These are phyloP conservation scores for Termitomyces titanicus DNA, from an alignment of 768 basidiomycete species.

Conservation along the genomic window DNA sequence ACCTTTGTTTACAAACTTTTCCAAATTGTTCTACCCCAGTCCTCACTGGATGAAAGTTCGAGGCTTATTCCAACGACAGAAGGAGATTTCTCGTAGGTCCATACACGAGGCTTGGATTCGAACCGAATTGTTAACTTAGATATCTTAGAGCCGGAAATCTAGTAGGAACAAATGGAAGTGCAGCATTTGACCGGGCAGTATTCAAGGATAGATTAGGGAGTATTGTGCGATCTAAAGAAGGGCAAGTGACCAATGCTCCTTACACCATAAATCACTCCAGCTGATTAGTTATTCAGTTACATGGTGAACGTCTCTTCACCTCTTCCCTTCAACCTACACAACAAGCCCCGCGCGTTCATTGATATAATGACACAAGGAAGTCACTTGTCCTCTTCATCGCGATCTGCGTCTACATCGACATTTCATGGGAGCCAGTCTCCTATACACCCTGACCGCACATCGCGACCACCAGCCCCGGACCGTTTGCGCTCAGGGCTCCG, in stretches of 20 bases:
- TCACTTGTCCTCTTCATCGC: conserved; percentile 22
- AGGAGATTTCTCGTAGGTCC: conserved; percentile 7
- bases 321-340: conserved; percentile 56
- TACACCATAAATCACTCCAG: neutral
- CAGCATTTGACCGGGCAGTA: conserved; percentile 39
- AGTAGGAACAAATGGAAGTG: neutral
- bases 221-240: conserved; percentile 58
- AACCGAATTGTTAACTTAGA: neutral
- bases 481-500: conserved; percentile 11
- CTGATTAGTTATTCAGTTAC: conserved; percentile 21
- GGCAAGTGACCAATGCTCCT: conserved; percentile 29
- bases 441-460: conserved; percentile 4
- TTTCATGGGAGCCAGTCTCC: conserved; percentile 14
- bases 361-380: conserved; percentile 13
- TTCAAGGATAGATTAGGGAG: conserved; percentile 46
- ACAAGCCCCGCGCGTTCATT: conserved; percentile 24
- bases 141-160: conserved; percentile 3
- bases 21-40: conserved; percentile 6
- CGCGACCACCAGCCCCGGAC: conserved; percentile 1
- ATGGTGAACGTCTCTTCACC: conserved; percentile 61
- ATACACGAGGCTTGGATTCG: neutral
- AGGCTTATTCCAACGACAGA: conserved; percentile 25
- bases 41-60: conserved; percentile 19
- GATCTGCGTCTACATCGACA: conserved; percentile 22
- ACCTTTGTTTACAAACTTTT: neutral